Conservation (phyloP, 2,329 filamentous ascomycete species). For the Pseudocercospora fuligena region DNA sequence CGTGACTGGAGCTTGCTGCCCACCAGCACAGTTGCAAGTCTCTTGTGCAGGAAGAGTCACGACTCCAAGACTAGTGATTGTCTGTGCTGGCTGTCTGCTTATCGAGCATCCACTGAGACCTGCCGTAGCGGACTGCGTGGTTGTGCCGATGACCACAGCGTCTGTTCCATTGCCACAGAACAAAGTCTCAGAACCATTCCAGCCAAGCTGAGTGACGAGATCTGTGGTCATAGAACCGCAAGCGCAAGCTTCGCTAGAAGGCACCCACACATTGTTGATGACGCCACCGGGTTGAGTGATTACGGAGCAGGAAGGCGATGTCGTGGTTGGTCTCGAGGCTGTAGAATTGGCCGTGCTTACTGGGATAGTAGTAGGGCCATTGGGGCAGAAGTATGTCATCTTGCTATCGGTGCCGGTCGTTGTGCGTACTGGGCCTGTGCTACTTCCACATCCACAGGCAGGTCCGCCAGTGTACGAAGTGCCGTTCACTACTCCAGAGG, state of each 20-base stretch:
- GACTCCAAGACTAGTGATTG: neutral
- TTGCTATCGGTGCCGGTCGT: neutral
- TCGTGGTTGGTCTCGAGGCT: neutral
- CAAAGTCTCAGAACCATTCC: neutral
- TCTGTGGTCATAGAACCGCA: neutral
- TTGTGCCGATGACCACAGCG: neutral
- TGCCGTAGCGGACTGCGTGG: neutral
- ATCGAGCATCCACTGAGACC: neutral
- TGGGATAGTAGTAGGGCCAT: neutral
- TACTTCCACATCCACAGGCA: neutral
- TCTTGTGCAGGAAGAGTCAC: neutral
- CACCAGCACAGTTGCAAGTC: slow-evolving; percentile 1
- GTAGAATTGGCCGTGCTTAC: neutral
- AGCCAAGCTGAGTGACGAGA: neutral
- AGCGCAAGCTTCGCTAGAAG: neutral
- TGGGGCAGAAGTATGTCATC: neutral
- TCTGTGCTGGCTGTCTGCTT: neutral
- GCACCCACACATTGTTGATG: neutral
- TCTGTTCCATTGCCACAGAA: neutral
- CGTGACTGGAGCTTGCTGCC: neutral
- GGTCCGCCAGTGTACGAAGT: neutral
- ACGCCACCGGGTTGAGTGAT: neutral
- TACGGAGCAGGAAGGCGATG: neutral
- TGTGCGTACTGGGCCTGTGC: neutral
- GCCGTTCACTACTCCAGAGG: neutral